These are phyloP conservation scores for Nicotiana sylvestris DNA, from an alignment of 257 asterid genomes.

Conservation along the genomic window DNA sequence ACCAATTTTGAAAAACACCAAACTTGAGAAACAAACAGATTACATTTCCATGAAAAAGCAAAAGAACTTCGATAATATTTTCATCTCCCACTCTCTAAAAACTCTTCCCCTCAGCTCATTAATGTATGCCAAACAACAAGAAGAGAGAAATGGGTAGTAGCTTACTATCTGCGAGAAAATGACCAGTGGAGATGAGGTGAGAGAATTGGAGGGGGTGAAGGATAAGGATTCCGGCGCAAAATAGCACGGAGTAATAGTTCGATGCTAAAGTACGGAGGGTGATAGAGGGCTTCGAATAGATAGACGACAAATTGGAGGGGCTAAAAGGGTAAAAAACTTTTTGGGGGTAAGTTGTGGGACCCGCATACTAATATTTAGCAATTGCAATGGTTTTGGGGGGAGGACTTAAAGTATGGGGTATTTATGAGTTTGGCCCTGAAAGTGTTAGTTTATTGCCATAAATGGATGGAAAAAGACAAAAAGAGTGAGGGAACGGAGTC, in stretches of 20 bases:
- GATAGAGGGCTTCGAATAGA: conserved; percentile 10
- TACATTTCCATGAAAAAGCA: conserved; percentile 5
- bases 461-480: not conserved
- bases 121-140: conserved; percentile 5
- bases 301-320: conserved; percentile 16
- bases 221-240: conserved; percentile 6
- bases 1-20: not conserved
- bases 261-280: conserved; percentile 10
- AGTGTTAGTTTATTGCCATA: not conserved
- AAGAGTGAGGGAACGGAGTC: not conserved
- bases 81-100: not conserved
- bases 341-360: not conserved
- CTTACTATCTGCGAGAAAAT: conserved; percentile 7
- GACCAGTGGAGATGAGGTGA: not conserved
- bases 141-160: conserved; percentile 11
- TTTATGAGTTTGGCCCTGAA: conserved; percentile 11
- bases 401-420: not conserved
- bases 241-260: not conserved
- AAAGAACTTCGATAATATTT: not conserved
- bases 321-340: conserved; percentile 4
- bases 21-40: not conserved
- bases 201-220: conserved; percentile 2
- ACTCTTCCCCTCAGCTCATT: not conserved
- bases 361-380: not conserved
- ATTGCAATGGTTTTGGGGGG: not conserved